phyloP scores from a whole-genome alignment of 2,329 filamentous ascomycete genomes.

The Aspergillus clavatus region DNA sequence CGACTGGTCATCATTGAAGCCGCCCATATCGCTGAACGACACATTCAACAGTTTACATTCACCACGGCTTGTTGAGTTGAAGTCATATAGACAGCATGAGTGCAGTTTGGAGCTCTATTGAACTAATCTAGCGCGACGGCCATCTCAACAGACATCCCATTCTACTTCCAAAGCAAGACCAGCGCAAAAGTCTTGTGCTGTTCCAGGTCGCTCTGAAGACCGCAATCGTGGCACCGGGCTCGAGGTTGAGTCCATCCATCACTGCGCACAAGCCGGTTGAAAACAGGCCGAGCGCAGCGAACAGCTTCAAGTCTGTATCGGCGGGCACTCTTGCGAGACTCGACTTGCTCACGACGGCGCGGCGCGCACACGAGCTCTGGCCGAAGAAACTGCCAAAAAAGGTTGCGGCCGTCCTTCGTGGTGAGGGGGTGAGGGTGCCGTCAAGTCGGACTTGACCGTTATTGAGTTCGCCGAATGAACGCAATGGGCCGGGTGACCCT shows the following conservation, averaged over 20 bases:
- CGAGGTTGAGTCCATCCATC: constrained; percentile 18
- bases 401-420: constrained; percentile 2
- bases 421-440: constrained; percentile 1
- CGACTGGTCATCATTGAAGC: neutral
- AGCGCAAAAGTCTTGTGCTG: constrained; percentile 24
- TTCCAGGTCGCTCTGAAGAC: constrained; percentile 30
- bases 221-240: constrained; percentile 18
- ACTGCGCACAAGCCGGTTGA: constrained; percentile 29
- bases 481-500: constrained; percentile 18
- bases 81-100: neutral
- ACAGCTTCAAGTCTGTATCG: constrained; percentile 14
- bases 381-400: constrained; percentile 33
- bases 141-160: neutral
- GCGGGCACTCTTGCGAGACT: constrained; percentile 15
- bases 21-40: too few species aligned
- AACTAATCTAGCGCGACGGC: neutral
- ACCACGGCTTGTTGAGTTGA: neutral
- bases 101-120: neutral
- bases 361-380: constrained; percentile 33
- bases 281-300: constrained; percentile 29
- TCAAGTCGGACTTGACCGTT: constrained; percentile 13
- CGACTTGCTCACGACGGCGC: constrained; percentile 26
- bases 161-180: constrained; percentile 23
- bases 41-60: neutral
- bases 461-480: constrained; percentile 7